Conservation (phyloP, 371 early-diverging fungal genomes). For the Mortierella sp. region DNA sequence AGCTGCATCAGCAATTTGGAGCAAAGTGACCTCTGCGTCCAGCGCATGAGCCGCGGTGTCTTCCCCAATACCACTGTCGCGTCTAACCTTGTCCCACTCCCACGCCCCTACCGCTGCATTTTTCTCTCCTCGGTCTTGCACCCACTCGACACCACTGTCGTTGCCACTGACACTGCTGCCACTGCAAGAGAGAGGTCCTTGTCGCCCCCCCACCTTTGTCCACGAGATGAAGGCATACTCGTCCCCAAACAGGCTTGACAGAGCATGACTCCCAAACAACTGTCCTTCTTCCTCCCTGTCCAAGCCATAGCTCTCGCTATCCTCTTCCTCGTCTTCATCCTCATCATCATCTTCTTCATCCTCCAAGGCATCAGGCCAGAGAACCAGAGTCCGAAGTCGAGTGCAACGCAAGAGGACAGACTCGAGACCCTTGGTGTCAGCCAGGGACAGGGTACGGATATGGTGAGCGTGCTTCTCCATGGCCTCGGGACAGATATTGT, state of each 20-base stretch:
- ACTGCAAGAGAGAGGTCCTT: background rate
- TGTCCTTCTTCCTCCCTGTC: slow-evolving; percentile 12
- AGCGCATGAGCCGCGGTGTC: slow-evolving; percentile 14
- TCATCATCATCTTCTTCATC: slow-evolving; percentile 42
- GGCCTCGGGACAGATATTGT: slow-evolving; percentile 20
- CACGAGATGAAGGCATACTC: slow-evolving; percentile 7
- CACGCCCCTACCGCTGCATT: slow-evolving; percentile 8
- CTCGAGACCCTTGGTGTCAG: slow-evolving; percentile 19
- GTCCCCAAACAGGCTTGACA: background rate
- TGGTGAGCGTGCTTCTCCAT: slow-evolving; percentile 23
- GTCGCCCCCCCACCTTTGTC: background rate
- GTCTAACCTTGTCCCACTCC: slow-evolving; percentile 18
- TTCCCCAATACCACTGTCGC: slow-evolving; percentile 30
- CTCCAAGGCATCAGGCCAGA: slow-evolving; percentile 50
- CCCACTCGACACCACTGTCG: background rate
- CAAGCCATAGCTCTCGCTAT: background rate
- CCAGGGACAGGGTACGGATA: slow-evolving; percentile 25
- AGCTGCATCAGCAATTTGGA: background rate
- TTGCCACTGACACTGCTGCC: background rate
- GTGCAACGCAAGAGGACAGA: slow-evolving; percentile 21
- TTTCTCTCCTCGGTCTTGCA: background rate
- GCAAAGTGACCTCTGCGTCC: slow-evolving; percentile 4
- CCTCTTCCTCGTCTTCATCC: slow-evolving; percentile 15
- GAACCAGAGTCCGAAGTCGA: slow-evolving; percentile 27
- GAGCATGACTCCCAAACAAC: background rate